phyloP scores from a whole-genome alignment of 805 yeast genomes.

The Ogataea ramenticola region DNA sequence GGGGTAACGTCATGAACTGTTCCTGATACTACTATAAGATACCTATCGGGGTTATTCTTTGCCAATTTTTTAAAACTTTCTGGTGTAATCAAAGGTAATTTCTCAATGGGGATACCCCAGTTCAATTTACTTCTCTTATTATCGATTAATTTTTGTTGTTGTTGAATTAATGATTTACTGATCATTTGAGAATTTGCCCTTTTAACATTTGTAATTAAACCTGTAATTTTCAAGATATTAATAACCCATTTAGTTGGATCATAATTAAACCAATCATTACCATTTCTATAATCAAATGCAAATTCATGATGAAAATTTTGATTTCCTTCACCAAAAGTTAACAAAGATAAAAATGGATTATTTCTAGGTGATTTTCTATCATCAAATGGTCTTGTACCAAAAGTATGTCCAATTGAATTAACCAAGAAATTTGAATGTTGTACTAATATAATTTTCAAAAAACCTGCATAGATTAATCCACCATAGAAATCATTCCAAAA shows the following conservation, averaged over 20 bases:
- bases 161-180: constrained; percentile 69
- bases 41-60: constrained; percentile 23
- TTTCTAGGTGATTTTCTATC: constrained; percentile 68
- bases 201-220: constrained; percentile 52
- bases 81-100: constrained; percentile 60
- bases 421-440: constrained; percentile 77
- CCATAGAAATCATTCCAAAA: constrained; percentile 71
- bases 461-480: constrained; percentile 75
- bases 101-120: constrained; percentile 94
- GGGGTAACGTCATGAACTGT: constrained; percentile 92
- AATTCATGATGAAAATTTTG: constrained; percentile 95
- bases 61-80: constrained; percentile 36
- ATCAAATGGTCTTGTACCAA: constrained; percentile 69
- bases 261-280: constrained; percentile 61
- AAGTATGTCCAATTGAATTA: constrained; percentile 77
- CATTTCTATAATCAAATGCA: constrained; percentile 82
- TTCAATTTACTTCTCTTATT: constrained; percentile 67
- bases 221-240: constrained; percentile 40
- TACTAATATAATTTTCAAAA: constrained; percentile 58
- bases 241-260: constrained; percentile 86
- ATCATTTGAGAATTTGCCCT: constrained; percentile 52
- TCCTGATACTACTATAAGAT: constrained; percentile 78
- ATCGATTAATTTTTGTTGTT: constrained; percentile 76
- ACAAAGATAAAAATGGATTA: constrained; percentile 52
- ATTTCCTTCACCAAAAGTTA: constrained; percentile 85